Conservation (phyloP, 2,329 filamentous ascomycete genomes). For the Pseudogymnoascus sp. region DNA sequence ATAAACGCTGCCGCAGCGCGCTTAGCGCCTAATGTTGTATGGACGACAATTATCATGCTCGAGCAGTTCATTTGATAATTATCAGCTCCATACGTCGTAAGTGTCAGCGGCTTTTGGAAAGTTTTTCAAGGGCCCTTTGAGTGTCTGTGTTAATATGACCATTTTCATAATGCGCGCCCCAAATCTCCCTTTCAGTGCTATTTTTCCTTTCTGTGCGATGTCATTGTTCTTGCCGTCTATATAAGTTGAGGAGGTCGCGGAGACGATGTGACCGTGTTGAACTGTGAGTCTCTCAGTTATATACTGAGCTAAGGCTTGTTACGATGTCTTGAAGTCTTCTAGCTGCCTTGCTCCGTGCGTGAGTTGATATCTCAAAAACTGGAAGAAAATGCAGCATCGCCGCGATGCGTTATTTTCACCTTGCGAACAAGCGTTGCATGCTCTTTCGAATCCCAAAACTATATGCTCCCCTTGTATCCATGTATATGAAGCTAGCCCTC, state of each 20-base stretch:
- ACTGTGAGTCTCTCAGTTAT: not conserved
- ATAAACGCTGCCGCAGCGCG: not conserved
- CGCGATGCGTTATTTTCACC: not conserved
- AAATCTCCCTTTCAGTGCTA: not conserved
- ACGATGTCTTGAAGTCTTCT: too few relatives aligned
- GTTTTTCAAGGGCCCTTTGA: too few relatives aligned
- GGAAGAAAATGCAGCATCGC: not conserved
- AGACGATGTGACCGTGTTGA: not conserved
- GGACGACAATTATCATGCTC: not conserved
- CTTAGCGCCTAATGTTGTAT: not conserved
- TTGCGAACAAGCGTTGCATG: not conserved
- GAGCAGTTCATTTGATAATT: not conserved
- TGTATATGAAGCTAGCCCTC: not conserved
- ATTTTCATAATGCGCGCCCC: not conserved
- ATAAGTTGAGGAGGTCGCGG: not conserved
- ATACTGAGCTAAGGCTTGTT: not conserved
- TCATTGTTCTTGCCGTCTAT: not conserved
- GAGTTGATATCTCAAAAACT: not conserved
- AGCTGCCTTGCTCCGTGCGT: not conserved
- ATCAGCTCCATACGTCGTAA: not conserved
- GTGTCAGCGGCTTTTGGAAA: not conserved
- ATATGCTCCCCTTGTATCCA: not conserved
- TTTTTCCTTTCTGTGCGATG: not conserved
- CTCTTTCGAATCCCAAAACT: not conserved
- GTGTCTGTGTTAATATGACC: not conserved